Base-by-base conservation (phyloP, 2,329 filamentous ascomycete genomes). In the Clarireedia monteithiana region DNA sequence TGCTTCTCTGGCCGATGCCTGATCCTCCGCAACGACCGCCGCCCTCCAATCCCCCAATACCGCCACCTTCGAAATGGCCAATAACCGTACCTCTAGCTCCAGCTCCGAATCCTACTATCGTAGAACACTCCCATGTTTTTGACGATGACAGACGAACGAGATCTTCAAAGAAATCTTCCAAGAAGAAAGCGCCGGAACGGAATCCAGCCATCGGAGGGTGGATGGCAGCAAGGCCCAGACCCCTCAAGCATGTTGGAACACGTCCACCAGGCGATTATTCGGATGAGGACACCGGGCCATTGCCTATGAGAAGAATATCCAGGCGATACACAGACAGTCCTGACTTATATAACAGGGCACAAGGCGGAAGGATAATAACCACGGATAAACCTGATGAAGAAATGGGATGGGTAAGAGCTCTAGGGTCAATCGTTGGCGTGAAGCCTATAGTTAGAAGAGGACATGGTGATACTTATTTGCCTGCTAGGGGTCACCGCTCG, bases 1-100 rank as follows among this genome's bases (percentile, higher is more conserved):
- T 86, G 83, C 80, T 81, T 65, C 80, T 84, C 76, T 84, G 81
- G 81, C 81, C 81, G 6, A 76, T 82, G 64, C 78, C 78, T 7
- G 79, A 81, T 55, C 68, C 63, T 6, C 40, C 7, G 52, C 56
- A 14, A 60, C 57, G 24, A 52, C 51, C 6, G 4, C 5, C 10
- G 5, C 15, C 42, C 5, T 57, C 52, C 9, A 60, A 56, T 34
- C 56, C 56, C 9, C 54, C 50, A 39, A 15, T 17, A n/a, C 55
- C 45, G n/a, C 40, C 54, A 20, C 6, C n/a, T 6, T 34, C 52
- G n/a, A 6, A 9, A 7, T 2, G 1, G 30, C 9, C 12, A 12
- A 10, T 12, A 1, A 34, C 9, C 7, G 30, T 34, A 12, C 38
- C 15, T 42, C n/a, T 4, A 12, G 15, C 20, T 4, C 38, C 40